Base-by-base conservation (phyloP, 805 yeast genomes). In the Wickerhamomyces bisporus region DNA sequence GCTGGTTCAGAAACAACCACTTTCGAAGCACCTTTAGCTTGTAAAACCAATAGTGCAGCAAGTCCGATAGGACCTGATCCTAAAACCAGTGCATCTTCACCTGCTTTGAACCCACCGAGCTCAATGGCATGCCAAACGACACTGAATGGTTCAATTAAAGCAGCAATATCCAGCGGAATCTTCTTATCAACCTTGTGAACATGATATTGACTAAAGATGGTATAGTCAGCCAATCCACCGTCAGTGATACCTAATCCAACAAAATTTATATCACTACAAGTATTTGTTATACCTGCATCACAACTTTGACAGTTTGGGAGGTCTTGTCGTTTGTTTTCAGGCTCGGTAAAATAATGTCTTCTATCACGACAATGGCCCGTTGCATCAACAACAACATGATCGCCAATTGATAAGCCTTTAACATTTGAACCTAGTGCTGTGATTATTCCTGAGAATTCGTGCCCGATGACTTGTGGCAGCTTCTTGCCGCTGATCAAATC, bases 41-140 rank as follows among this genome's bases (percentile, higher is more conserved):
- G 66, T 38, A 71, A 51, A 8, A 76, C 79, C 32, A 77, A 57
- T n/a, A 76, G 61, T 4, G 79, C 66, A 18, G 81, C 74, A 17
- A 79, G 57, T 6, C 84, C 83, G 52, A 78, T 77, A 16, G 82
- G 80, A 5, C 84, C 84, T 19, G 77, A 74, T 23, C 83, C 83
- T n/a, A 78, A 52, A 13, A 78, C 73, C 32, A 77, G 57, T 3
- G 73, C 76, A 18, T 64, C 53, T 26, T 66, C 63, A 21, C 78
- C 79, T 17, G 50, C 58, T 39, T 62, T 52, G 47, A 73, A 70
- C n/a, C 49, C 52, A 0, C 76, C 60, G 4, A 68, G 60, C 41
- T 68, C 63, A 24, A 71, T 71, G 3, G 80, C 81, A 45, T 77
- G 83, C 79, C 79, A 71, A 17, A 73, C 64, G 37, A 75, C 81